A percentile compares a stretch with the other conserved stretches of the same genome.
phyloP scores from a whole-genome alignment of 768 basidiomycete genomes.

The Mycena pura region DNA sequence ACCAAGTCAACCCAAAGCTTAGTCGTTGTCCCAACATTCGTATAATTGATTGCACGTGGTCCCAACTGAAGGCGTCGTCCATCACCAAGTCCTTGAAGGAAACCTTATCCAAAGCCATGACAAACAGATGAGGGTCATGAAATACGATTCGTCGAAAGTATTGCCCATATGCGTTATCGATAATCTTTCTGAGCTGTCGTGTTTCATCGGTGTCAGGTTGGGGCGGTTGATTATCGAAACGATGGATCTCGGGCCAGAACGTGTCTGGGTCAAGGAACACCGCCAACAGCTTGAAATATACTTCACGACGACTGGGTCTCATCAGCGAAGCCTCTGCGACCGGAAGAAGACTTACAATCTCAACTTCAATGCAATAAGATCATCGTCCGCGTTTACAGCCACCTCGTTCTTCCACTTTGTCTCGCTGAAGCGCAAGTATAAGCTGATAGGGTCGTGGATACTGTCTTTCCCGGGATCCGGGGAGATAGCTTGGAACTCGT shows the following conservation, averaged over 20 bases:
- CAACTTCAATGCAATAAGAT: constrained; percentile 5
- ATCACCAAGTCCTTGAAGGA: constrained; percentile 40
- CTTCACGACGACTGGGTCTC: background rate
- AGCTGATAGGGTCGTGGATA: background rate
- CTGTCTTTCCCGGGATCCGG: background rate
- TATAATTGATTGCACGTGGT: constrained; percentile 17
- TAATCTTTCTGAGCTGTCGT: background rate
- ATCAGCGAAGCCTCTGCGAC: background rate
- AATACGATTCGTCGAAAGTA: constrained; percentile 39
- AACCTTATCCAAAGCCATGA: constrained; percentile 35
- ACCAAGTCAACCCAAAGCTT: no score
- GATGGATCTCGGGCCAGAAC: constrained; percentile 2
- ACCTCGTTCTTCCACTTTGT: background rate
- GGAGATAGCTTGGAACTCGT: background rate
- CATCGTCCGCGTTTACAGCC: background rate
- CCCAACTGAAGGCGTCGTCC: constrained; percentile 35
- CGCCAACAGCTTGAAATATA: background rate
- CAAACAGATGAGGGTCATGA: constrained; percentile 34
- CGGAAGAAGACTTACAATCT: constrained; percentile 1
- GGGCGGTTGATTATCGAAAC: background rate
- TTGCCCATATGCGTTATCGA: constrained; percentile 19
- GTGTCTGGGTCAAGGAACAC: background rate
- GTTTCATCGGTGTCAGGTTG: background rate
- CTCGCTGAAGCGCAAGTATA: background rate
- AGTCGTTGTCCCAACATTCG: no score